Evolutionary conservation across 2,329 filamentous ascomycete species (phyloP).

Genomic region (Arthrobotrys pseudoclavata): DNA sequence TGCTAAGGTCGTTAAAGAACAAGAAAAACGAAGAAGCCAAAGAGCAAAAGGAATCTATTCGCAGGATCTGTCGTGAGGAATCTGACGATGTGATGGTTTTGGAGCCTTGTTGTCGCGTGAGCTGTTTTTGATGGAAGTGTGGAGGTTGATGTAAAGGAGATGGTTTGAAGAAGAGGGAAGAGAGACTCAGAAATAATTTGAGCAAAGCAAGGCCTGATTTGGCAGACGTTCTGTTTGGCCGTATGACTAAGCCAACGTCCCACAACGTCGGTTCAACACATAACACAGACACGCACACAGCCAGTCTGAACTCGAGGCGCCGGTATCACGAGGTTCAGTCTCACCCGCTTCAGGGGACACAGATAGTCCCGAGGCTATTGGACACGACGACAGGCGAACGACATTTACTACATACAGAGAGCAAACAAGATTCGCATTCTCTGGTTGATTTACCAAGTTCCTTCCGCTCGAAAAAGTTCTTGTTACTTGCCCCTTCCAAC

Average conservation of each 20-base stretch:
- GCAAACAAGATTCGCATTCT: slow-evolving; percentile 4
- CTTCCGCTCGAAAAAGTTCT: slow-evolving; percentile 8
- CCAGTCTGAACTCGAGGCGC: background rate
- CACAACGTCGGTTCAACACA: slow-evolving; percentile 40
- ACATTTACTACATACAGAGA: background rate
- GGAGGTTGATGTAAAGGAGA: slow-evolving; percentile 36
- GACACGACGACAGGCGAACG: slow-evolving; percentile 32
- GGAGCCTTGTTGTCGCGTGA: slow-evolving; percentile 53
- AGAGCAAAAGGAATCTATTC: slow-evolving; percentile 22
- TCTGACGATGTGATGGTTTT: slow-evolving; percentile 2
- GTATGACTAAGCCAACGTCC: slow-evolving; percentile 52
- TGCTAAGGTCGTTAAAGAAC: slow-evolving; percentile 24
- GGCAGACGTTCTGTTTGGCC: slow-evolving; percentile 15
- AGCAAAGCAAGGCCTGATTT: slow-evolving; percentile 35
- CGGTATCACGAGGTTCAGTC: slow-evolving; percentile 44
- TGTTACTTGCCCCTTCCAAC: slow-evolving; percentile 36
- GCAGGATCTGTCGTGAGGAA: slow-evolving; percentile 27
- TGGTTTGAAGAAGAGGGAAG: slow-evolving; percentile 21
- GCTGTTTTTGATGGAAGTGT: slow-evolving; percentile 14
- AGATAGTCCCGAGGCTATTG: slow-evolving; percentile 29
- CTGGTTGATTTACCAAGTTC: background rate
- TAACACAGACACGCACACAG: slow-evolving; percentile 43
- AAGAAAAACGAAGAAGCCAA: slow-evolving; percentile 32
- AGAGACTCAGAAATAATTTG: slow-evolving; percentile 17
- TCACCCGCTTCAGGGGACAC: slow-evolving; percentile 34